Percentiles rank a stretch among this genome's conserved stretches.
Conservation (phyloP, 495 filamentous ascomycete genomes). For the Penicillium goetzii region DNA sequence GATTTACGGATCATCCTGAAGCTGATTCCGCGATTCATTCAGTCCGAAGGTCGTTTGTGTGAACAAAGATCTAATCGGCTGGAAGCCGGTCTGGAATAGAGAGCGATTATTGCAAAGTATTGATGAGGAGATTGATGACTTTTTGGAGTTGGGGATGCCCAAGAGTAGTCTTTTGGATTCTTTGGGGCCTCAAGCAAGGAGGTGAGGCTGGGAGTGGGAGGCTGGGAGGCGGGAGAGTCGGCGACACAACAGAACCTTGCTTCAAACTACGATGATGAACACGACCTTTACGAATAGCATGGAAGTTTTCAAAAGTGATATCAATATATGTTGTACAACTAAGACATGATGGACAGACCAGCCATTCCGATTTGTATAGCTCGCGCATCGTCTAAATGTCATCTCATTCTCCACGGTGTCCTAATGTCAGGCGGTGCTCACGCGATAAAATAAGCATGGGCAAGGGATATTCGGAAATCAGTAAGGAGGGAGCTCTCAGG, state of each 20-base stretch:
- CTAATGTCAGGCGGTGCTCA: too few relatives aligned
- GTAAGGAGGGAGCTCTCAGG: too few relatives aligned
- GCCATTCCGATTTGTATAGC: neutral
- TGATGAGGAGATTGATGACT: conserved; percentile 14
- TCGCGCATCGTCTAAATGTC: too few relatives aligned
- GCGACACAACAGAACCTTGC: neutral
- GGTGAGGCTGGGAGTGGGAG: neutral
- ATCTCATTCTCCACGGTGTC: too few relatives aligned
- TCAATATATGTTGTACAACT: neutral
- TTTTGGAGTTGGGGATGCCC: conserved; percentile 13
- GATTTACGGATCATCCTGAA: neutral
- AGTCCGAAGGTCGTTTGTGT: conserved; percentile 5
- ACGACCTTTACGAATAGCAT: neutral
- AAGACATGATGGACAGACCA: neutral
- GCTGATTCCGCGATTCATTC: neutral
- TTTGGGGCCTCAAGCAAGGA: neutral
- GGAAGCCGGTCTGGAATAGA: conserved; percentile 11
- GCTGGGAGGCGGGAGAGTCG: neutral
- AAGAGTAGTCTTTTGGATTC: conserved; percentile 11
- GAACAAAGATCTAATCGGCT: conserved; percentile 10
- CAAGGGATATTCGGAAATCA: too few relatives aligned
- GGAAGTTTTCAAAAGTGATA: neutral
- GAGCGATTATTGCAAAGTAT: conserved; percentile 11
- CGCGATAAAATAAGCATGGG: too few relatives aligned
- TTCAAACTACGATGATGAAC: neutral